Percentiles rank a stretch among this genome's conserved stretches.
These are phyloP conservation scores for Colletotrichum endophyticum DNA, from an alignment of 2,329 filamentous ascomycete genomes.

Conservation along the genomic window DNA sequence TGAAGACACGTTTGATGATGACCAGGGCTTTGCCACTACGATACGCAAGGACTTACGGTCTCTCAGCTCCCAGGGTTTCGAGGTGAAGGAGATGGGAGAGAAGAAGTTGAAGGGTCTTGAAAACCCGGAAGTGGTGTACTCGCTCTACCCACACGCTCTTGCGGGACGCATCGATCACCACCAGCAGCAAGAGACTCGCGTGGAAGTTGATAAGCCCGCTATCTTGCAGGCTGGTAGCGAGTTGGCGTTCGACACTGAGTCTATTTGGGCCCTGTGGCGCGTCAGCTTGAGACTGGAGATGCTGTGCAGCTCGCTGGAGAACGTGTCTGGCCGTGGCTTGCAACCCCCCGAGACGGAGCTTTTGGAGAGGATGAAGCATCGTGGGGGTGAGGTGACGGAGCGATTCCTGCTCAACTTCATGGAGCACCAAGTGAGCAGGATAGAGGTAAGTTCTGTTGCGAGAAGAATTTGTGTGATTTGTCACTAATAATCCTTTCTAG, in stretches of 20 bases:
- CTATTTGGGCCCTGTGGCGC: slow-evolving; percentile 89
- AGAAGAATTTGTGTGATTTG: too few relatives aligned
- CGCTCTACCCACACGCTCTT: slow-evolving; percentile 91
- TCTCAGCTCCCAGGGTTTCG: slow-evolving; percentile 89
- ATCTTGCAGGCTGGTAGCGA: slow-evolving; percentile 69
- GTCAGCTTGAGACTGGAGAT: slow-evolving; percentile 90
- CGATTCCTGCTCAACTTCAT: slow-evolving; percentile 86
- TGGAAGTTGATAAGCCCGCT: slow-evolving; percentile 58
- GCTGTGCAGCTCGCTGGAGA: slow-evolving; percentile 88
- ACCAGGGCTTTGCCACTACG: slow-evolving; percentile 74
- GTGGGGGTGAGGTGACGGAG: slow-evolving; percentile 87
- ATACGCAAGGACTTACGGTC: slow-evolving; percentile 89
- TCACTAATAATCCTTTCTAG: slow-evolving; percentile 49
- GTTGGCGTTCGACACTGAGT: slow-evolving; percentile 78
- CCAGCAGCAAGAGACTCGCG: slow-evolving; percentile 49
- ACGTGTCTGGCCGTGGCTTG: slow-evolving; percentile 64
- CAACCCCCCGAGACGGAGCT: slow-evolving; percentile 84
- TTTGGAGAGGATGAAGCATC: slow-evolving; percentile 68
- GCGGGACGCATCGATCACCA: slow-evolving; percentile 80
- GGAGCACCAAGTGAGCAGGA: slow-evolving; percentile 92
- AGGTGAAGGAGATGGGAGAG: slow-evolving; percentile 95
- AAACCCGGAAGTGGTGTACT: slow-evolving; percentile 94
- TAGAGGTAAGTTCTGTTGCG: slow-evolving; percentile 72
- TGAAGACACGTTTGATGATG: slow-evolving; percentile 73
- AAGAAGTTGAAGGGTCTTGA: slow-evolving; percentile 95